Evolutionary conservation across 2,329 filamentous ascomycete genomes (phyloP).

Genomic region (Chrysoporthe puriensis): DNA sequence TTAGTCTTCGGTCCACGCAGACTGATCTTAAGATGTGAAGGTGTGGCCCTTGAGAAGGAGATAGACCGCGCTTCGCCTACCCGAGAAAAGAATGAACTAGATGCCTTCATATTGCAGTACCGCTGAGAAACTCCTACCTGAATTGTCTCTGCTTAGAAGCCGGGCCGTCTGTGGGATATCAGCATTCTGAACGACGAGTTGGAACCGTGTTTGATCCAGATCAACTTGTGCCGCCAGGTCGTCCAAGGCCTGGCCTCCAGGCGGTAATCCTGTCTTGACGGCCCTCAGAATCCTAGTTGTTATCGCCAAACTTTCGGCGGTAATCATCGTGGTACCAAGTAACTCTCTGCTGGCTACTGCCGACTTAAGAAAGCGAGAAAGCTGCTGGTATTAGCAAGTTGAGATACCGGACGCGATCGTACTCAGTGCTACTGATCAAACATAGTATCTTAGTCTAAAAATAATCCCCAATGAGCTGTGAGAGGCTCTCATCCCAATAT

Average conservation of each 20-base stretch:
- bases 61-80: neutral
- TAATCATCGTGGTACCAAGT: neutral
- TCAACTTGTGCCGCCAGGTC: neutral
- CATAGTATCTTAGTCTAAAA: neutral
- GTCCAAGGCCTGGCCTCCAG: neutral
- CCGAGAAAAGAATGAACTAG: neutral
- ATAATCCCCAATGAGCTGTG: neutral
- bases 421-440: neutral
- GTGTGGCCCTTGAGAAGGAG: no score
- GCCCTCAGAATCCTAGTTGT: neutral
- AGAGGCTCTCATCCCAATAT: neutral
- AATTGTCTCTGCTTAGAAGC: neutral
- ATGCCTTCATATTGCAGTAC: neutral
- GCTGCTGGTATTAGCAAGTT: neutral
- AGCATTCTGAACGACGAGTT: neutral
- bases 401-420: neutral
- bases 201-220: neutral
- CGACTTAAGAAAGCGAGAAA: neutral
- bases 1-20: no score
- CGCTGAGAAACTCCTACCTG: neutral
- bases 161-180: neutral
- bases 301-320: neutral
- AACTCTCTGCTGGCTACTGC: neutral
- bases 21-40: neutral
- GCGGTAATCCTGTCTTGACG: neutral